Percentiles rank a stretch among this genome's conserved stretches.
phyloP scores from a whole-genome alignment of 73 alveolate species.

The Breviolum minutum region DNA sequence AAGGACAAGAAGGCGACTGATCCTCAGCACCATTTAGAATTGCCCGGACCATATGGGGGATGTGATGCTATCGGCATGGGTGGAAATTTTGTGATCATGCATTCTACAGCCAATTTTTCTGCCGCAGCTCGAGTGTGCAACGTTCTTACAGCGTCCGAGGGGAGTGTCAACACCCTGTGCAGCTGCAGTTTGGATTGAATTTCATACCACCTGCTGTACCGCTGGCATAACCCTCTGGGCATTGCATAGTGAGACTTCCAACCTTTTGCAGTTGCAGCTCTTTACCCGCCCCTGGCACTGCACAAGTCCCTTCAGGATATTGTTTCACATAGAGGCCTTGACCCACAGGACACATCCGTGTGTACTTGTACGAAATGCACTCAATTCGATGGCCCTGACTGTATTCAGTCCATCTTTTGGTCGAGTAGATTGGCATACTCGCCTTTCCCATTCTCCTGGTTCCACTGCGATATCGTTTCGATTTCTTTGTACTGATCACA shows the following conservation, averaged over 20 bases:
- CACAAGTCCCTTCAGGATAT: neutral
- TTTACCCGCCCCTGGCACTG: neutral
- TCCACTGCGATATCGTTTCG: neutral
- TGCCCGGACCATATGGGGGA: too few species aligned
- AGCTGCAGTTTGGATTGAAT: neutral
- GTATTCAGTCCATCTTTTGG: neutral
- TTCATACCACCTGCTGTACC: neutral
- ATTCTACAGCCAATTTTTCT: too few species aligned
- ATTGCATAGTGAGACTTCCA: neutral
- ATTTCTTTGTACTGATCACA: neutral
- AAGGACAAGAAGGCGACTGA: neutral
- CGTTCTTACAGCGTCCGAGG: too few species aligned
- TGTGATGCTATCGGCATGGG: too few species aligned
- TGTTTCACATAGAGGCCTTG: neutral
- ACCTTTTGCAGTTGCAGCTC: neutral
- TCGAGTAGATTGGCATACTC: neutral
- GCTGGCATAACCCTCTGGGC: neutral
- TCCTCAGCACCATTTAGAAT: neutral
- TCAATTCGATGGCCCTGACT: neutral
- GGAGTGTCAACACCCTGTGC: neutral
- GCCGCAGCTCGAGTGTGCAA: too few species aligned
- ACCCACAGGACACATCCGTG: neutral
- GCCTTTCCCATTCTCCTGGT: neutral
- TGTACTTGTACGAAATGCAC: neutral
- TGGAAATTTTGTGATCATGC: too few species aligned